Evolutionary conservation across 179 eudicot genomes (phyloP).

Genomic region (Heliamphora pulchella): DNA sequence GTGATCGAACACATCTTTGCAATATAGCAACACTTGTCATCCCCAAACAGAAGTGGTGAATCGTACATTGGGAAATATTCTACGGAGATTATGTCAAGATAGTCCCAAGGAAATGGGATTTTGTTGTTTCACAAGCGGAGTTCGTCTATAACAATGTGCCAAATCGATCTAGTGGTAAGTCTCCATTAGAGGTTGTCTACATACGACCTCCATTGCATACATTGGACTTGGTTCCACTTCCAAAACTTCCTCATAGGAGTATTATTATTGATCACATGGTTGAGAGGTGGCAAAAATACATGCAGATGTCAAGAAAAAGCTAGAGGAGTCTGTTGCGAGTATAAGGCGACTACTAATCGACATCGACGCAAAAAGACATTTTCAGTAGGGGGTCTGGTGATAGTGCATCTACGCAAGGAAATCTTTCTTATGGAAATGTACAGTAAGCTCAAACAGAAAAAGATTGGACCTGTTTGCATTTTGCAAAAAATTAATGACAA

Average conservation of each 20-base stretch:
- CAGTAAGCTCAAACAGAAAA: no score
- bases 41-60: neutral
- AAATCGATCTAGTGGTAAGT: neutral
- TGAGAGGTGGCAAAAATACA: no score
- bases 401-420: no score
- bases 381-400: no score
- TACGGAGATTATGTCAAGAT: neutral
- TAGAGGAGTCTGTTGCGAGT: neutral
- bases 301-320: no score
- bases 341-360: no score
- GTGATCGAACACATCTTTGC: neutral
- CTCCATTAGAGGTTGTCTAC: neutral
- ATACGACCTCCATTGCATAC: neutral
- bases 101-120: neutral
- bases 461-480: no score
- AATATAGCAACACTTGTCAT: neutral
- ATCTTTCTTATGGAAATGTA: no score
- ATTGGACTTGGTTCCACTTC: neutral
- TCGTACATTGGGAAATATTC: neutral
- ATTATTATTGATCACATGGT: neutral
- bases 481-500: no score
- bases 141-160: neutral
- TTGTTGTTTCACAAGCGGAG: neutral
- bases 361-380: no score
- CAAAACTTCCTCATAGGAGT: neutral